phyloP scores from a whole-genome alignment of 2,329 filamentous ascomycete genomes.

The Cladosporium cucumerinum region DNA sequence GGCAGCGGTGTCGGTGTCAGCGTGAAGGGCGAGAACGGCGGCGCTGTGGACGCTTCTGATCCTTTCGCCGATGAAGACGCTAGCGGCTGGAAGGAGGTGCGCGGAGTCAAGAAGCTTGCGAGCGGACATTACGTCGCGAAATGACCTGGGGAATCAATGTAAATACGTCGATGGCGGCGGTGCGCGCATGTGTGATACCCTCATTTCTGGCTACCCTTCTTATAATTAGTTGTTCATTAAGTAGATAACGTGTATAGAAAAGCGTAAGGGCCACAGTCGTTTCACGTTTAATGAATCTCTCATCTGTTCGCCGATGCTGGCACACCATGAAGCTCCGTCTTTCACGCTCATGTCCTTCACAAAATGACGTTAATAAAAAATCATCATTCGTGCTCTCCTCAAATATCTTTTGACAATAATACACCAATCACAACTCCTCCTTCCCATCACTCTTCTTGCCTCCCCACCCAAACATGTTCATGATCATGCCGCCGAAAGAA shows the following conservation, averaged over 20 bases:
- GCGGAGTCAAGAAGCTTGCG: constrained; percentile 63
- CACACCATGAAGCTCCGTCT: background rate
- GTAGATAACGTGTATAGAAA: constrained; percentile 9
- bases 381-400: background rate
- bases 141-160: background rate
- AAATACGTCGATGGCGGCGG: background rate
- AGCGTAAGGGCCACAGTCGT: background rate
- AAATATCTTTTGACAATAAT: background rate
- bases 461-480: constrained; percentile 15
- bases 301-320: background rate
- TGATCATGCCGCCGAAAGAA: constrained; percentile 3
- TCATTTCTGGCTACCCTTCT: background rate
- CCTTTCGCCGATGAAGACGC: constrained; percentile 67
- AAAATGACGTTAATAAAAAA: background rate
- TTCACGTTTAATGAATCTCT: background rate
- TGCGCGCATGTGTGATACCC: background rate
- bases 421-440: constrained; percentile 8
- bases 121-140: constrained; percentile 63
- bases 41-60: constrained; percentile 49
- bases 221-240: background rate
- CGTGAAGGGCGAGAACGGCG: constrained; percentile 41
- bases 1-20: constrained; percentile 63
- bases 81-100: constrained; percentile 63
- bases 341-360: background rate
- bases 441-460: constrained; percentile 11